Evolutionary conservation across 164 flowering plant genomes (phyloP).

Genomic region (Aristolochia californica): DNA sequence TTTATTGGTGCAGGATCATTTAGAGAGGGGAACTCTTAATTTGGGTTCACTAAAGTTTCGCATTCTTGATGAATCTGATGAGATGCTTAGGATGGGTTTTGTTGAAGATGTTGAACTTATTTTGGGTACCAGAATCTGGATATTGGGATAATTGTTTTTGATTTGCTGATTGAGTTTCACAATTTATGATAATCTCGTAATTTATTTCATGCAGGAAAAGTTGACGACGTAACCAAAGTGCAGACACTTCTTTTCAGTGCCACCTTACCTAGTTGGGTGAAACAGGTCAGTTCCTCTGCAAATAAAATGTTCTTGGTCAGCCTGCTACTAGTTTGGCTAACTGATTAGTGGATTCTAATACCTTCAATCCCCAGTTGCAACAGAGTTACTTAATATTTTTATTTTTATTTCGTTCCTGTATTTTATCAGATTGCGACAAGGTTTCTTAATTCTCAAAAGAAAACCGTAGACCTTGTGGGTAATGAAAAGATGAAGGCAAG

Average conservation of each 20-base stretch:
- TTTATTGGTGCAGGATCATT: constrained; percentile 54
- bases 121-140: constrained; percentile 37
- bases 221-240: constrained; percentile 66
- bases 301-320: not conserved
- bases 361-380: not conserved
- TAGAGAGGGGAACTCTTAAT: constrained; percentile 71
- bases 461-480: constrained; percentile 86
- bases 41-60: constrained; percentile 66
- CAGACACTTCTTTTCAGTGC: constrained; percentile 99
- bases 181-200: not conserved
- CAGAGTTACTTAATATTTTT: not conserved
- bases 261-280: constrained; percentile 85
- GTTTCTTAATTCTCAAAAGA: constrained; percentile 68
- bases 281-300: constrained; percentile 29
- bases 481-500: constrained; percentile 96
- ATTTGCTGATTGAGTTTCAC: not conserved
- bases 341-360: not conserved
- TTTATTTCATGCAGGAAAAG: constrained; percentile 52
- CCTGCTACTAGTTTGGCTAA: not conserved
- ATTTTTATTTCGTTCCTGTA: not conserved
- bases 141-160: not conserved
- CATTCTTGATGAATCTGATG: constrained; percentile 97
- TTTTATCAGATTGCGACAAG: constrained; percentile 50
- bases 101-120: constrained; percentile 97
- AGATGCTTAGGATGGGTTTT: constrained; percentile 94